Evolutionary conservation across 2,329 filamentous ascomycete genomes (phyloP), one percentile per base, ranked within the genome.

Genomic region (Alternaria triticina): DNA sequence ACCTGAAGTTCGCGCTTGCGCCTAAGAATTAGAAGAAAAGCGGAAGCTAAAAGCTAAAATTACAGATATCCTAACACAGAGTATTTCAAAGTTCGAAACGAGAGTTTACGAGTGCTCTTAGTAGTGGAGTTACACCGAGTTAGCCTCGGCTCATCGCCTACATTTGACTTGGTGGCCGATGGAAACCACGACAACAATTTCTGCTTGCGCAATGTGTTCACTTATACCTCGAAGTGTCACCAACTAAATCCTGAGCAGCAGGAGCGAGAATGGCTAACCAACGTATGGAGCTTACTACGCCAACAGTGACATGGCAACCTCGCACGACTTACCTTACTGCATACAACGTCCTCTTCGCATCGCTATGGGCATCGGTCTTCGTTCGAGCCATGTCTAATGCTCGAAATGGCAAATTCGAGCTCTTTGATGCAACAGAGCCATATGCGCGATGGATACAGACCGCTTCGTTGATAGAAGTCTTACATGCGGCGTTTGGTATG

Each of bases 371-470:
- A 2, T 65, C 62, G 4, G 33, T 70, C 2, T 65, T 70, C 22
- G 13, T 61, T 15, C 59, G 13, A 22, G 59, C 69, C 10, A 2
- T 65, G 11, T 36, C 17, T 3, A 30, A 65, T 27, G 30, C 43
- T 6, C 27, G 43, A 3, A 7, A 33, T 5, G 55, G 51, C 9
- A 62, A 47, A n/a, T 13, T 44, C 3, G 52, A 56, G 2, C 33
- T 73, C 27, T 74, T 74, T 30, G 30, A 40, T 9, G 57, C 55
- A 0, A 70, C 71, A 1, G 67, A 69, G 22, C 20, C 68, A 3
- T 57, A 54, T 2, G 65, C 65, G 5, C 66, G 70, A 46, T 72
- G 69, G 67, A 60, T 70, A 1, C 72, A 75, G 23, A 75, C 72
- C 0, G 45, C 64, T 1, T 67, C 72, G 1, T 33, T 75, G 27